Percentiles rank a stretch among this genome's conserved stretches.
These are phyloP conservation scores for Sequoiadendron giganteum DNA, from an alignment of 75 land plant genomes.

Conservation along the genomic window DNA sequence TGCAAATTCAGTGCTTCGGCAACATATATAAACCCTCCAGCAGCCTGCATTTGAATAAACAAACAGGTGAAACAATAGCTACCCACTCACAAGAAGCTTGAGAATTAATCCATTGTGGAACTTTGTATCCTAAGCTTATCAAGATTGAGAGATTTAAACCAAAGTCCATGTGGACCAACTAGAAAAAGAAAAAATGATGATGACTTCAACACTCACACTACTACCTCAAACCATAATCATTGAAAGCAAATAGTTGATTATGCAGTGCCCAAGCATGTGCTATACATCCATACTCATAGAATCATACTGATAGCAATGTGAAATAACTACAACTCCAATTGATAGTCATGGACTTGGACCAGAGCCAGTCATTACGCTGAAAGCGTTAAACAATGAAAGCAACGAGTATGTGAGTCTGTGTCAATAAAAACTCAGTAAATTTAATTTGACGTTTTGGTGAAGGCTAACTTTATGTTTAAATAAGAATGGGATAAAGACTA, in stretches of 20 bases:
- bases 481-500: too few species aligned
- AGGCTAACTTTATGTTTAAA: too few species aligned
- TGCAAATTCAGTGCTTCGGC: conserved; percentile 9
- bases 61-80: neutral
- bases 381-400: too few species aligned
- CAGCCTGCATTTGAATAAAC: neutral
- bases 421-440: too few species aligned
- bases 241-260: neutral
- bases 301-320: neutral
- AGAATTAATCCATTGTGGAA: neutral
- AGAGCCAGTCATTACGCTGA: neutral
- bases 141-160: neutral
- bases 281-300: neutral
- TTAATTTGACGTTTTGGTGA: too few species aligned
- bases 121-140: neutral
- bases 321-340: neutral
- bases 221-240: neutral
- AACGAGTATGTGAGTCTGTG: too few species aligned
- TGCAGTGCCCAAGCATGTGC: neutral
- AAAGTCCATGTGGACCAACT: neutral
- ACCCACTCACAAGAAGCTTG: neutral
- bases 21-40: conserved; percentile 7
- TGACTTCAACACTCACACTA: neutral
- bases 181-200: neutral
- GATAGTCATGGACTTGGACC: neutral